phyloP scores from a whole-genome alignment of 257 asterid genomes.

The Cruciata laevipes region DNA sequence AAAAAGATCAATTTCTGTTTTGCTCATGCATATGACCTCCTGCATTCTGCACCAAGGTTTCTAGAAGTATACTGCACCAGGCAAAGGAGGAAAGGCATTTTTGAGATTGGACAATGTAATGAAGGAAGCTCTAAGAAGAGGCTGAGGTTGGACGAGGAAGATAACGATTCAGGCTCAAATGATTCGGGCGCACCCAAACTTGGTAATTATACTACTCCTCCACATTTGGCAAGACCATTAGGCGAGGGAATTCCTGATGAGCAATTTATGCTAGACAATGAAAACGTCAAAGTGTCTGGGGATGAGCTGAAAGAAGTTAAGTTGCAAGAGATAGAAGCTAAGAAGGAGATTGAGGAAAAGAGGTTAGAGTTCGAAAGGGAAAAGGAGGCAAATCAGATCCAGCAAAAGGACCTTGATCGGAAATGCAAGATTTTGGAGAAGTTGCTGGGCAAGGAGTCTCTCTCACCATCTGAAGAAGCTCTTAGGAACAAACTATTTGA shows the following conservation, averaged over 20 bases:
- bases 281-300: background rate
- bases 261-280: background rate
- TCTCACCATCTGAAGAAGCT: background rate
- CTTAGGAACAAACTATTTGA: background rate
- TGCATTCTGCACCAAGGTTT: background rate
- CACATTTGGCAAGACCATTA: background rate
- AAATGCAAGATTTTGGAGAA: background rate
- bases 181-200: background rate
- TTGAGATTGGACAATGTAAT: background rate
- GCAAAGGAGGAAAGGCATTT: background rate
- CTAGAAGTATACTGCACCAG: background rate
- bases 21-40: background rate
- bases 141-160: background rate
- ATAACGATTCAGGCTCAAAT: background rate
- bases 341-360: background rate
- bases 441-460: background rate
- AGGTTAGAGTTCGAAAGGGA: background rate
- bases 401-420: background rate
- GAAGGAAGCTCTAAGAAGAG: background rate
- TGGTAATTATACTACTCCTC: background rate
- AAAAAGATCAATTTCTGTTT: too few relatives aligned
- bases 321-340: background rate
- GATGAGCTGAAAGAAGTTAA: background rate
- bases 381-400: background rate
- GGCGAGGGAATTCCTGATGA: background rate